Base-by-base conservation (phyloP, 495 filamentous ascomycete genomes). In the Physcia stellaris region DNA sequence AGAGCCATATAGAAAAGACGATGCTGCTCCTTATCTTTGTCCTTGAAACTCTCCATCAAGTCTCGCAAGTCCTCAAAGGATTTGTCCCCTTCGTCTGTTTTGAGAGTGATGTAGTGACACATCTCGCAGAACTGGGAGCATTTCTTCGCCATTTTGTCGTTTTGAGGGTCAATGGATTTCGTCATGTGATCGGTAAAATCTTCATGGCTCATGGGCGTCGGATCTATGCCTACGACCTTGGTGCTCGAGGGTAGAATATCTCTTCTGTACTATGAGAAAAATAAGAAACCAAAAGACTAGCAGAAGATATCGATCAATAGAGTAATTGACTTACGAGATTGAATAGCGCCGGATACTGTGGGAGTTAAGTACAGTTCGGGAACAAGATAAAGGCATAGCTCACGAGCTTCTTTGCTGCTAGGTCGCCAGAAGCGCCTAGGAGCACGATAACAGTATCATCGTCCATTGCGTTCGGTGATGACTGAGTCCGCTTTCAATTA, bases 371-470 rank as follows among this genome's bases (percentile, higher is more conserved):
- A 2, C 17, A 18, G 15, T 2, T 7, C 35, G 18, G 9, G 15
- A 13, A 16, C 12, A 1, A 32, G 12, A 29, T 13, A 15, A 26
- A 19, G 10, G 36, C 16, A 7, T 7, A 7, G 27, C 24, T 18
- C 35, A 46, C 49, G 12, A 52, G 36, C 22, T 52, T 52, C 42
- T 52, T 52, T 32, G 32, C 39, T 6, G 49, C 49, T 22, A 52
- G 49, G 10, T 52, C 46, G 4, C 49, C 49, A 1, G 49, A 52
- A 24, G 49, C 49, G n/a, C 49, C 49, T 1, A 49, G 23, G 2
- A 52, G 20, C 6, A 49, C 42, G 4, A 52, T 27, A 12, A 49
- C 40, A 6, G 46, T 46, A 13, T 34, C 33, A 15, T 49, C 43
- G 36, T 37, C 21, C 11, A 46, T 45, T 13, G 40, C 32, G 10